Base-by-base conservation (phyloP, 1,139 yeast genomes). In the Zygoascus hellenicus region DNA sequence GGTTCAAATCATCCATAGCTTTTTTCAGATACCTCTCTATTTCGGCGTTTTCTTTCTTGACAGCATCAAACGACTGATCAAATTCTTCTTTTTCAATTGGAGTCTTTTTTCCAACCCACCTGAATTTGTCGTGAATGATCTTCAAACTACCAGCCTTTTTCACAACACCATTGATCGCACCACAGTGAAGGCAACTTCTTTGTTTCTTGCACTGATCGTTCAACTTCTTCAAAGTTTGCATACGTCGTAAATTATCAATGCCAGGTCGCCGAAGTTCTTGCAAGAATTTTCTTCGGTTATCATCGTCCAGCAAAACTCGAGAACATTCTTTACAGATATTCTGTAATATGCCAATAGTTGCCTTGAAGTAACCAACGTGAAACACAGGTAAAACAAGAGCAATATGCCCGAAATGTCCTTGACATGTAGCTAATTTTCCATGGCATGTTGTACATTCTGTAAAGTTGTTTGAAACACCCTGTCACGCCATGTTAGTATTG, bases 371-470 rank as follows among this genome's bases (percentile, higher is more conserved):
- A 5, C 99, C 99, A 40, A 92, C 95, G 63, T 94, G 98, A 69
- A 92, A 94, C 14, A 90, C 97, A 1, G 99, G 99, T 44, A 94
- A 72, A 0, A 97, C 96, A 47, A 94, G 74, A 57, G 88, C 79
- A 54, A 94, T 80, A 62, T 94, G 96, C 38, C 99, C 99, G 65
- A 94, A 94, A 69, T 94, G 99, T 47, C 99, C 99, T 67, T 92
- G 97, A 65, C 99, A 94, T 1, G 95, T 79, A 0, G 96, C 96
- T 58, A 94, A 71, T 58, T 82, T 82, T 7, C 97, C 97, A 58
- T 81, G 89, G 69, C 99, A 94, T 0, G 97, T 94, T 13, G 78
- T 65, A 72, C 98, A 94, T 61, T 85, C 95, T 19, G 80, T 72
- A 29, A 84, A 70, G 58, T 89, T 90, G 49, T 94, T 81, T 5